Percentiles rank a stretch among this genome's conserved stretches.
Evolutionary conservation across 495 filamentous ascomycete species (phyloP).

Genomic region (Trichoderma virens): DNA sequence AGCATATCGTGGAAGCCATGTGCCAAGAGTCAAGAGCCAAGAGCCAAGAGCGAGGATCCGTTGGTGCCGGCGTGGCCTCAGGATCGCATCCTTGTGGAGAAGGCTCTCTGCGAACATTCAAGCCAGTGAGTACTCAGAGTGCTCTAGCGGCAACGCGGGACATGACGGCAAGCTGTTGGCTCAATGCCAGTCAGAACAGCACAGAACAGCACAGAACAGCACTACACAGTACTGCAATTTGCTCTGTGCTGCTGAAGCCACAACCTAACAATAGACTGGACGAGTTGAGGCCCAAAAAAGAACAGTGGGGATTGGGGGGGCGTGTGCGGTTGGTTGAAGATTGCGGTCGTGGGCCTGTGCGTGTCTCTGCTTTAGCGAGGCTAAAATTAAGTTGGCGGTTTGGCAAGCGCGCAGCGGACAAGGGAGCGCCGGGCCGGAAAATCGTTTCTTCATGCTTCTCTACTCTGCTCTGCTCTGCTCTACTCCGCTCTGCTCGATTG

Average conservation of each 20-base stretch:
- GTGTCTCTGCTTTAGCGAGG: neutral
- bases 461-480: neutral
- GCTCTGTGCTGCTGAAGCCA: neutral
- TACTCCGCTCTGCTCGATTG: neutral
- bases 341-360: neutral
- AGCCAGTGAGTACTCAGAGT: neutral
- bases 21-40: neutral
- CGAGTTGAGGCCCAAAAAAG: neutral
- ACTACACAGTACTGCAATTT: too few species aligned
- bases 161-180: neutral
- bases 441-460: neutral
- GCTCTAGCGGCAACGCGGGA: neutral
- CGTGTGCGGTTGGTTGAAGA: conserved; percentile 1
- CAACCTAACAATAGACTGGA: neutral
- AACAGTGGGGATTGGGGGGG: neutral
- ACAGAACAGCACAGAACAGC: too few species aligned
- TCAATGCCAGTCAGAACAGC: too few species aligned
- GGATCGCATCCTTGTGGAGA: neutral
- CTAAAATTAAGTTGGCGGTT: conserved; percentile 2
- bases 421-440: neutral
- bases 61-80: neutral
- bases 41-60: neutral
- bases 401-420: conserved; percentile 1
- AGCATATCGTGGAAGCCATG: neutral
- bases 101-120: neutral